Evolutionary conservation across 257 asterid genomes (phyloP).

Genomic region (Schizonepeta tenuifolia): DNA sequence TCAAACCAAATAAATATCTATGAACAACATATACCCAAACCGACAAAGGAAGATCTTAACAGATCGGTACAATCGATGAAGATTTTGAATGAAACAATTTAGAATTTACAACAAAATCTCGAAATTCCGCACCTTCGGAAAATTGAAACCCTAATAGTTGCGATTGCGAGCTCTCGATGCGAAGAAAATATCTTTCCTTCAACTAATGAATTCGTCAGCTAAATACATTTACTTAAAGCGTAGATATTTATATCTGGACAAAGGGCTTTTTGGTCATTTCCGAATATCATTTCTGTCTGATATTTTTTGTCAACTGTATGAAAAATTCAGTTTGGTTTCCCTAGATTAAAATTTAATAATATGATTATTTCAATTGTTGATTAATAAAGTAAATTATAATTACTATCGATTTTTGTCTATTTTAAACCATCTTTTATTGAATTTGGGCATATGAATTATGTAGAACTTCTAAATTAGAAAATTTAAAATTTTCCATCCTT

Average conservation of each 20-base stretch:
- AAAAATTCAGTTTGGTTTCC: no score
- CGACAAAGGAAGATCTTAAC: background rate
- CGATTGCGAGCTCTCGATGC: conserved; percentile 2
- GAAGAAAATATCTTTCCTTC: conserved; percentile 1
- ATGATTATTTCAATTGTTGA: no score
- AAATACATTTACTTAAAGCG: background rate
- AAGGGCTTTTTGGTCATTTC: conserved; percentile 1
- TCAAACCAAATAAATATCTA: background rate
- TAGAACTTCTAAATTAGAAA: no score
- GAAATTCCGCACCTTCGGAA: background rate
- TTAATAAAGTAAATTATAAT: no score
- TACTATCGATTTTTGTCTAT: no score
- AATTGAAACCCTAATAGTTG: conserved; percentile 15
- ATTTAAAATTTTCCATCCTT: no score
- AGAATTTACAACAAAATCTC: background rate
- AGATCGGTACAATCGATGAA: background rate
- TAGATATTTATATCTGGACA: background rate
- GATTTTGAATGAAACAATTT: background rate
- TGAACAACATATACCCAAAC: background rate
- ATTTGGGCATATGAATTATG: no score
- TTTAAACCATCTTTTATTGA: no score
- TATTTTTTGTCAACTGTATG: no score
- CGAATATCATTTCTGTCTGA: no score
- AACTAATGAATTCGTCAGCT: background rate
- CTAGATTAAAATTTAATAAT: no score